Conservation (phyloP, 768 basidiomycete species). For the Lactarius hatsudake region DNA sequence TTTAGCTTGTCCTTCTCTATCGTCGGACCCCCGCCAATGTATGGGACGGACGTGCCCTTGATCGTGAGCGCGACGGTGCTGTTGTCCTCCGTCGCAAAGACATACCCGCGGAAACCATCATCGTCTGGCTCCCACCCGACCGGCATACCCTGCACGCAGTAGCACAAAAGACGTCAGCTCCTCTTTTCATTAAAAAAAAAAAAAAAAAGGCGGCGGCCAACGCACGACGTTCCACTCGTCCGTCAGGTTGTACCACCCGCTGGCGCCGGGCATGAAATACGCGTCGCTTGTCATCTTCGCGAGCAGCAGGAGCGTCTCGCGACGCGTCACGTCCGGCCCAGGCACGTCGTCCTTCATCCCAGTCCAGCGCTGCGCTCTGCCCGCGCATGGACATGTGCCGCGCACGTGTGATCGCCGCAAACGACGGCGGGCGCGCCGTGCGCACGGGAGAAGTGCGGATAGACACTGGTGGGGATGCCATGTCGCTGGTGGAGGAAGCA, state of each 20-base stretch:
- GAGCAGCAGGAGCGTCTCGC: conserved; percentile 68
- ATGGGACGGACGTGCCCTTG: conserved; percentile 86
- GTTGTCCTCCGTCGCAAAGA: conserved; percentile 83
- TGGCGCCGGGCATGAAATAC: conserved; percentile 52
- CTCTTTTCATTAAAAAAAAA: background rate
- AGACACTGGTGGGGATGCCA: conserved; percentile 36
- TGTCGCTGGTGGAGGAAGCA: conserved; percentile 29
- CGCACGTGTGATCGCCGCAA: conserved; percentile 35
- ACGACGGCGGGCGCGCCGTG: conserved; percentile 49
- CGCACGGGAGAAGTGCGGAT: conserved; percentile 41
- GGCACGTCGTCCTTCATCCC: conserved; percentile 64
- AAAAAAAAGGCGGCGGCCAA: background rate
- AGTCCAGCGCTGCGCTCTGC: conserved; percentile 45
- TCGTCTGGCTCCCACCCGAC: conserved; percentile 89
- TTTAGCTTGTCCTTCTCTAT: conserved; percentile 88
- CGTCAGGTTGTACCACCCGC: conserved; percentile 70
- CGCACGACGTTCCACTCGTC: conserved; percentile 61
- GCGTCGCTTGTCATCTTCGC: conserved; percentile 92
- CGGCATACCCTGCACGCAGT: conserved; percentile 52
- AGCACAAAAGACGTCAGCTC: background rate
- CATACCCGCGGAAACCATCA: conserved; percentile 90
- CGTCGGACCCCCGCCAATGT: conserved; percentile 79
- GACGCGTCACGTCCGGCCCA: conserved; percentile 70
- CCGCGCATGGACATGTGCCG: conserved; percentile 40
- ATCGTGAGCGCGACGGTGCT: conserved; percentile 83